phyloP scores from a whole-genome alignment of 192 early-diverging fungal species.

The Rhizophagus sp. region DNA sequence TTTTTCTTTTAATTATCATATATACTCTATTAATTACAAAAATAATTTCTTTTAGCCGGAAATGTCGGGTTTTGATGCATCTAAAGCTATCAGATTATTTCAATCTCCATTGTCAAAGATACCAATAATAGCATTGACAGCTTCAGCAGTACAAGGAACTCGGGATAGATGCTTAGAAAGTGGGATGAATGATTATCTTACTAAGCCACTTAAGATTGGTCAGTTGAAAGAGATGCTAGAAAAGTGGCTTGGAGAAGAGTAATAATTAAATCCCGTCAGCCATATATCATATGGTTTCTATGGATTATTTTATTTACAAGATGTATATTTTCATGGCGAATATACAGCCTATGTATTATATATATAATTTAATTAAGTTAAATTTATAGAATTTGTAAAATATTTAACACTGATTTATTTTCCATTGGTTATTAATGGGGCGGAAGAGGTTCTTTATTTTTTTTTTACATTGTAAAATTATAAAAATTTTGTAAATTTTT shows the following conservation, averaged over 20 bases:
- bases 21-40: neutral
- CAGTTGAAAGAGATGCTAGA: slow-evolving; percentile 40
- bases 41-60: slow-evolving; percentile 36
- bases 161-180: slow-evolving; percentile 46
- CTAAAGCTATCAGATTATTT: slow-evolving; percentile 49
- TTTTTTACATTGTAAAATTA: no score
- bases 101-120: slow-evolving; percentile 32
- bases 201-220: slow-evolving; percentile 49
- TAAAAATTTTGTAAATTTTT: no score
- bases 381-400: no score
- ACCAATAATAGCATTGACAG: slow-evolving; percentile 61
- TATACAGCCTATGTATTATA: no score
- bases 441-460: no score
- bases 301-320: no score
- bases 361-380: no score
- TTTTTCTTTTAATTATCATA: neutral
- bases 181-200: slow-evolving; percentile 50
- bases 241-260: slow-evolving; percentile 36
- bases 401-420: no score
- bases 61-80: slow-evolving; percentile 58
- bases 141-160: slow-evolving; percentile 53
- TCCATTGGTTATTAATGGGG: no score
- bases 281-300: no score
- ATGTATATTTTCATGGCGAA: no score
- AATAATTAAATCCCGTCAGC: neutral